Base-by-base conservation (phyloP, 352 stramenopile genomes). In the Phytophthora uliginosa region DNA sequence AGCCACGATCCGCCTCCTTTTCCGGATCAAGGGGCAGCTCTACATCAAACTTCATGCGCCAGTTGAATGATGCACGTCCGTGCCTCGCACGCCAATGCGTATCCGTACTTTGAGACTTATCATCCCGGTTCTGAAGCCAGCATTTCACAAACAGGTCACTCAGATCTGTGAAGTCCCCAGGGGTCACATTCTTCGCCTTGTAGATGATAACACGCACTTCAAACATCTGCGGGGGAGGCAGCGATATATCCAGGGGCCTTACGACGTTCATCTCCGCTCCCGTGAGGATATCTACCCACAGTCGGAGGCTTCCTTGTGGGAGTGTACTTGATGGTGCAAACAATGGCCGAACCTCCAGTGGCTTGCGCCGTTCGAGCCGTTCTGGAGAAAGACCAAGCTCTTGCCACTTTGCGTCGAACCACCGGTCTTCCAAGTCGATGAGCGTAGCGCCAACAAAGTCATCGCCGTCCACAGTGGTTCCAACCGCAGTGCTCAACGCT, bases 171-270 rank as follows among this genome's bases (percentile, higher is more conserved):
- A 95, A 92, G 68, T 96, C 84, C 9, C 88, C 84, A 3, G 91
- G 75, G 4, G 88, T 88, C 9, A 98, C 94, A 62, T 98, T 93
- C 58, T 94, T 92, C 13, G 91, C 88, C 59, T 94, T 96, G 89
- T 97, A 98, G 15, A 98, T 77, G 33, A 98, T 90, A 22, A 98
- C 85, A 22, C 95, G 89, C n/a, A 98, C 90, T 79, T 98, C 91
- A 53, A 96, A 98, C 47, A 84, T 69, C 33, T 91, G 72, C 7
- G 79, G 72, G 0, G 88, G 85, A 15, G 93, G 91, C n/a, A 94
- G 71, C 36, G 84, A 88, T 22, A 98, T 94, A 66, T 98, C 85
- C 13, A 97, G 68, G 7, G 86, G 81, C 50, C 82, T 90, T 58
- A 86, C 87, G 10, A 86, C 73, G 9, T 85, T 78, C 62, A 95